A percentile compares a stretch with the other conserved stretches of the same genome.
These are phyloP conservation scores for Rhizopus arrhizus DNA, from an alignment of 371 early-diverging fungal genomes.

Conservation along the genomic window DNA sequence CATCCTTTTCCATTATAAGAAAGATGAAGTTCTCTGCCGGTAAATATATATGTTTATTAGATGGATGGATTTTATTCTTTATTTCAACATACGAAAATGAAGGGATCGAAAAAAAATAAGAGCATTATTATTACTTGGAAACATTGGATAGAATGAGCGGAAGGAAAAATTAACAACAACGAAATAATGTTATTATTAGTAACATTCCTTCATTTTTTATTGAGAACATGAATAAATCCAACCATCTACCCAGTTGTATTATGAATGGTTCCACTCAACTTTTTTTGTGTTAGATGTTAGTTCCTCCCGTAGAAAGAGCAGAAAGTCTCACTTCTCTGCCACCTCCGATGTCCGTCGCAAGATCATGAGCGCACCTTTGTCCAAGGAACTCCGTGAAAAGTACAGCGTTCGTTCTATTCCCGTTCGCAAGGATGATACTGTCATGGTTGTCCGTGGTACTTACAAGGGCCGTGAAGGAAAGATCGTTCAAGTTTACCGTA, in stretches of 20 bases:
- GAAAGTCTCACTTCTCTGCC: constrained; percentile 98
- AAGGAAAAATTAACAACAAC: background rate
- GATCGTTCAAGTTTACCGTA: constrained; percentile 94
- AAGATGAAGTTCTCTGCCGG: constrained; percentile 44
- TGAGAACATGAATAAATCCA: background rate
- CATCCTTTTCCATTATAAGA: constrained; percentile 14
- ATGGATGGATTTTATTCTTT: constrained; percentile 2
- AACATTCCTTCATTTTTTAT: constrained; percentile 3
- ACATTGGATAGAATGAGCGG: background rate
- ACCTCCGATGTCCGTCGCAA: constrained; percentile 90
- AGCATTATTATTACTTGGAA: background rate
- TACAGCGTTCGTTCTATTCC: constrained; percentile 94
- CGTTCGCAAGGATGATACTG: constrained; percentile 97
- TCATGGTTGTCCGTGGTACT: constrained; percentile 90
- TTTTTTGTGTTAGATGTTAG: constrained; percentile 70
- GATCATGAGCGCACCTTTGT: constrained; percentile 94
- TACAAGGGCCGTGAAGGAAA: constrained; percentile 97
- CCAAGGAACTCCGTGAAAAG: constrained; percentile 97
- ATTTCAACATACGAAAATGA: constrained; percentile 6
- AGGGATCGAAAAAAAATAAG: constrained; percentile 23
- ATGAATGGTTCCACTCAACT: background rate
- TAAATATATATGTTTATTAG: constrained; percentile 14
- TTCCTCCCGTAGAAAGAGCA: constrained; percentile 93
- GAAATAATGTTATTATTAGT: background rate
- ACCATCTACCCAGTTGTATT: background rate